Percentiles rank a stretch among this genome's conserved stretches.
These are phyloP conservation scores for Dactylorhiza incarnata DNA, from an alignment of 106 monocot species.

Conservation along the genomic window DNA sequence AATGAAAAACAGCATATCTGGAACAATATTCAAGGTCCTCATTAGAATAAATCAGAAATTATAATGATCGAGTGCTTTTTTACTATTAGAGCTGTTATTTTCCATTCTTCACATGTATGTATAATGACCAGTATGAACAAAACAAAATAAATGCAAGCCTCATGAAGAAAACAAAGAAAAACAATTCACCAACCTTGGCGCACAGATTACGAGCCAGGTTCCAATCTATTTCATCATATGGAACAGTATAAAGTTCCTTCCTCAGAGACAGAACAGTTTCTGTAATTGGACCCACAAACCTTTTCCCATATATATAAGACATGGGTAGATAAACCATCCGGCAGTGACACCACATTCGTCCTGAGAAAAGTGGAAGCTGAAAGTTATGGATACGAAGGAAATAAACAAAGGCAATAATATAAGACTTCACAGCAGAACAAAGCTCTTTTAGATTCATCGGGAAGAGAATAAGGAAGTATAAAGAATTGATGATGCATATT, in stretches of 20 bases:
- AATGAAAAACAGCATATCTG: too few species aligned
- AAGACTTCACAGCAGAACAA: background rate
- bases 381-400: background rate
- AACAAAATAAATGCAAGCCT: background rate
- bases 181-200: slow-evolving; percentile 58
- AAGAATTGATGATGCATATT: background rate
- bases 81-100: too few species aligned
- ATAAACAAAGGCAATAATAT: background rate
- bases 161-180: background rate
- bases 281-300: slow-evolving; percentile 79
- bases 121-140: background rate
- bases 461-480: background rate
- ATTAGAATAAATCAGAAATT: too few species aligned
- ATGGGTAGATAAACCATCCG: slow-evolving; percentile 89
- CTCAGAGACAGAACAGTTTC: slow-evolving; percentile 51
- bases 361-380: slow-evolving; percentile 22
- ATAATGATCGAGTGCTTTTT: too few species aligned
- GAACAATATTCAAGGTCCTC: too few species aligned
- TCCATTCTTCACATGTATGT: too few species aligned
- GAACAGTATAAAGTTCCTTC: slow-evolving; percentile 53
- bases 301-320: slow-evolving; percentile 89
- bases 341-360: slow-evolving; percentile 90
- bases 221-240: slow-evolving; percentile 79
- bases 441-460: background rate
- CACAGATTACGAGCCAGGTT: slow-evolving; percentile 71